These are phyloP conservation scores for Stachybotrys chartarum DNA, from an alignment of 2,329 filamentous ascomycete genomes.

Conservation along the genomic window DNA sequence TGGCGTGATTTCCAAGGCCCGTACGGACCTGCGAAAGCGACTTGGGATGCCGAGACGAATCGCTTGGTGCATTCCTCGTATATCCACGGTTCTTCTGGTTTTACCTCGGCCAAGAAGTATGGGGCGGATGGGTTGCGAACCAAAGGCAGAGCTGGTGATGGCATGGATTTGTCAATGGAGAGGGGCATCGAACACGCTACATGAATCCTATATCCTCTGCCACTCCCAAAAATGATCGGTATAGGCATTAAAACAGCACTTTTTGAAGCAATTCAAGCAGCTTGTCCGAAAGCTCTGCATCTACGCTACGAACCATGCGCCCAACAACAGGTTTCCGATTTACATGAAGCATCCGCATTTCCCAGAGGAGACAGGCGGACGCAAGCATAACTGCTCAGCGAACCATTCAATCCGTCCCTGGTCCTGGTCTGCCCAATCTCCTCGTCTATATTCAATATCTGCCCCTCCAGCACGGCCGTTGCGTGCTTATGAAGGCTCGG, in stretches of 20 bases:
- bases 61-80: too few relatives aligned
- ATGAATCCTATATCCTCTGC: background rate
- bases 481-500: constrained; percentile 54
- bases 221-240: background rate
- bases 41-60: too few relatives aligned
- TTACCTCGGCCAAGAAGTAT: too few relatives aligned
- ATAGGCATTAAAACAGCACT: background rate
- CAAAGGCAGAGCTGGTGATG: background rate
- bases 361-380: background rate
- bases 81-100: too few relatives aligned
- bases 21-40: too few relatives aligned
- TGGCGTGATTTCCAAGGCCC: background rate
- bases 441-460: background rate
- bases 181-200: background rate
- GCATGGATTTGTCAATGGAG: background rate
- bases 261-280: background rate
- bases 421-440: too few relatives aligned
- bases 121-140: too few relatives aligned
- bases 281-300: background rate
- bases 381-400: background rate
- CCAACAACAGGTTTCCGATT: background rate
- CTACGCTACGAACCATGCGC: background rate
- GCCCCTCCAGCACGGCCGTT: background rate
- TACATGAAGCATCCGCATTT: background rate
- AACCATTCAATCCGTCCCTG: too few relatives aligned